Evolutionary conservation across 768 basidiomycete species (phyloP).

Genomic region (Goffeauzyma gilvescens): DNA sequence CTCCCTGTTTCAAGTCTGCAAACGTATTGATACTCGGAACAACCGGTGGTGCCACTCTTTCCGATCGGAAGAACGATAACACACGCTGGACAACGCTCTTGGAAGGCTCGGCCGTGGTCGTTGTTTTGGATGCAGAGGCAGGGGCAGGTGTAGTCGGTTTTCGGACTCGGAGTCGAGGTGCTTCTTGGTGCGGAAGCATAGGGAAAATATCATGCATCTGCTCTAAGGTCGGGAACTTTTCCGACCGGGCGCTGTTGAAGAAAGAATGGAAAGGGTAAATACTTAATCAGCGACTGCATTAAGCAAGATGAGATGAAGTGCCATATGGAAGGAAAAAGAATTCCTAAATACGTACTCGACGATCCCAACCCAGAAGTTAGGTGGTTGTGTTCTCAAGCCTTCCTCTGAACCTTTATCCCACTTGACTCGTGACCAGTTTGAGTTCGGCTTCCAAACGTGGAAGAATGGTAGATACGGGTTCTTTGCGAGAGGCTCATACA

Average conservation of each 20-base stretch:
- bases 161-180: constrained; percentile 34
- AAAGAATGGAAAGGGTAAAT: too few relatives aligned
- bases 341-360: constrained; percentile 47
- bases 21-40: too few relatives aligned
- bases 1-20: constrained; percentile 60
- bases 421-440: constrained; percentile 38
- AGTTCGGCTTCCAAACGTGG: constrained; percentile 78
- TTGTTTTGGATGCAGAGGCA: not conserved
- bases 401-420: constrained; percentile 39
- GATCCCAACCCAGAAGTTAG: constrained; percentile 72
- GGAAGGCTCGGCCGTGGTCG: too few relatives aligned
- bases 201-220: constrained; percentile 60
- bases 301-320: not conserved
- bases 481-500: constrained; percentile 10
- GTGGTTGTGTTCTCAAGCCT: constrained; percentile 49
- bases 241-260: constrained; percentile 50
- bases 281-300: not conserved
- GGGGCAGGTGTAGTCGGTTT: not conserved
- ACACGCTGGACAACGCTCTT: too few relatives aligned
- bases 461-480: constrained; percentile 64
- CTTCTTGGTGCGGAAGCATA: constrained; percentile 44
- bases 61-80: too few relatives aligned
- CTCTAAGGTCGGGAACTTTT: constrained; percentile 58
- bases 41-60: too few relatives aligned
- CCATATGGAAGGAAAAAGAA: not conserved